Conservation (phyloP, 2,329 filamentous ascomycete genomes). For the Hysterium pulicare region DNA sequence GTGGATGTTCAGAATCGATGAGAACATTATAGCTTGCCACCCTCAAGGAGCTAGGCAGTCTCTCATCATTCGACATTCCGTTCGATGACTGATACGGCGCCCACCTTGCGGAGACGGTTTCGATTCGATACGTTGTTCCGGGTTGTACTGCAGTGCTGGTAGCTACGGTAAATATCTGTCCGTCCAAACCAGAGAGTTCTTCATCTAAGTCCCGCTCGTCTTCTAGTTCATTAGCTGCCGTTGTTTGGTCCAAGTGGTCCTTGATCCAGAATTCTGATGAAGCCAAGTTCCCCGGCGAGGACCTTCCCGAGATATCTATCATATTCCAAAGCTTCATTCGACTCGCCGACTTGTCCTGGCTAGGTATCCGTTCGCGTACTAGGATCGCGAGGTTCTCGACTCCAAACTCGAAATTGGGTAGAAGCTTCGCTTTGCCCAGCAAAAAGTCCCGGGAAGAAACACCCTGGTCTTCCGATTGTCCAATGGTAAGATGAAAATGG, state of each 20-base stretch:
- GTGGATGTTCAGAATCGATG: conserved; percentile 37
- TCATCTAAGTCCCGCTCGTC: background rate
- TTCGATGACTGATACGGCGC: conserved; percentile 2
- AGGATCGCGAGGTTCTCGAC: conserved; percentile 52
- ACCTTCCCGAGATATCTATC: no score
- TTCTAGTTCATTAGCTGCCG: background rate
- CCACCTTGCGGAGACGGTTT: conserved; percentile 24
- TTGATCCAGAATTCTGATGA: conserved; percentile 15
- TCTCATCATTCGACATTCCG: conserved; percentile 1
- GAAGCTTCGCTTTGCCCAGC: conserved; percentile 49
- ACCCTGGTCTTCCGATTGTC: conserved; percentile 51
- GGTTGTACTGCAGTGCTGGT: conserved; percentile 16
- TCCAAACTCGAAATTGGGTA: conserved; percentile 51
- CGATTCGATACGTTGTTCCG: conserved; percentile 31
- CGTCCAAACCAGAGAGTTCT: no score
- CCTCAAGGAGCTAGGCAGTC: conserved; percentile 16
- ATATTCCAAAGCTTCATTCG: conserved; percentile 58
- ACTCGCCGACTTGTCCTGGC: conserved; percentile 30
- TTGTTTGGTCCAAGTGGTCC: no score
- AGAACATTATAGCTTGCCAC: conserved; percentile 46
- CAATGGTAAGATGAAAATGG: conserved; percentile 58
- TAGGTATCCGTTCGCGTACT: conserved; percentile 43
- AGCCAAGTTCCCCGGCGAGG: no score
- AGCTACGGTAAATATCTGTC: background rate
- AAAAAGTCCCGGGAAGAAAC: conserved; percentile 50